phyloP scores from a whole-genome alignment of 179 eudicot genomes.

The Heliamphora pulchella region DNA sequence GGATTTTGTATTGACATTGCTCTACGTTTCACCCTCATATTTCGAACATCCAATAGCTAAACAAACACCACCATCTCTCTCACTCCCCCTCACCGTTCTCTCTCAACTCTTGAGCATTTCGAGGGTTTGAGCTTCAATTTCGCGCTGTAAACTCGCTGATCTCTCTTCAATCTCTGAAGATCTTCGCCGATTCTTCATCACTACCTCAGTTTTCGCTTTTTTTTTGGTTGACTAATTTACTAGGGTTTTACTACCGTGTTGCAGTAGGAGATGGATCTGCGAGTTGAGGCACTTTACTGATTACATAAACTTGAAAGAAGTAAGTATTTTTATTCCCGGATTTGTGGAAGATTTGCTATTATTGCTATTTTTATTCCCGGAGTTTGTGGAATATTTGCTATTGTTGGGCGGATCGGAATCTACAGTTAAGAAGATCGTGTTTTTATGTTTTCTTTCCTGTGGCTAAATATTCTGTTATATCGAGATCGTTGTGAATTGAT shows the following conservation, averaged over 20 bases:
- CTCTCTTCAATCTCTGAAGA: background rate
- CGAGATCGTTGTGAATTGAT: background rate
- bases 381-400: background rate
- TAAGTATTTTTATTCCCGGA: background rate
- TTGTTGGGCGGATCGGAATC: background rate
- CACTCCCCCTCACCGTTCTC: background rate
- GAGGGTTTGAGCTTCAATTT: constrained; percentile 14
- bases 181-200: background rate
- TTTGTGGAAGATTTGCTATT: background rate
- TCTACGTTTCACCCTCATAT: background rate
- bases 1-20: constrained; percentile 1
- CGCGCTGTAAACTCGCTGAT: background rate
- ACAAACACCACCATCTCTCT: background rate
- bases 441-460: background rate
- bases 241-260: background rate
- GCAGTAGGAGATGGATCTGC: constrained; percentile 10
- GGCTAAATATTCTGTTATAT: background rate
- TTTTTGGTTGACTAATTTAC: background rate
- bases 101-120: constrained; percentile 6
- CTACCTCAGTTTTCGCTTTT: background rate
- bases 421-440: background rate
- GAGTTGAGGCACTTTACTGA: background rate
- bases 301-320: constrained; percentile 8
- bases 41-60: background rate
- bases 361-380: background rate